These are phyloP conservation scores for Porodaedalea pini DNA, from an alignment of 1,284 basidiomycete genomes.

Conservation along the genomic window DNA sequence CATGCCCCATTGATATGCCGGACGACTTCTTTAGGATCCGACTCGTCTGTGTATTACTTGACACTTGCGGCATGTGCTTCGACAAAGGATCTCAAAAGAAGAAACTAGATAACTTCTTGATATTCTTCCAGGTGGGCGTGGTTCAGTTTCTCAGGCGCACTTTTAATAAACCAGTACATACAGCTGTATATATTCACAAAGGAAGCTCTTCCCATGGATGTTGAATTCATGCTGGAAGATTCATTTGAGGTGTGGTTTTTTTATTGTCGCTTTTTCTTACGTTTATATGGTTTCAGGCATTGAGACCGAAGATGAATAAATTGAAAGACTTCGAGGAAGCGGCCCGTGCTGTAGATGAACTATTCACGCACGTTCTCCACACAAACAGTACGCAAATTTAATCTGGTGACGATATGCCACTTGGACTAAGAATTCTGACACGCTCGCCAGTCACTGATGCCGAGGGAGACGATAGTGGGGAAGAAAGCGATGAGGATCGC, in stretches of 20 bases:
- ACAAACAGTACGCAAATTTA: slow-evolving; percentile 46
- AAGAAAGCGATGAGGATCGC: slow-evolving; percentile 71
- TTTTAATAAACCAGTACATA: slow-evolving; percentile 3
- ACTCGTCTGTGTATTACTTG: slow-evolving; percentile 87
- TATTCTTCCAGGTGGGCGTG: slow-evolving; percentile 81
- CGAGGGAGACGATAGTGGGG: slow-evolving; percentile 39
- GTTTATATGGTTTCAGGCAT: slow-evolving; percentile 46
- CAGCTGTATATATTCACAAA: slow-evolving; percentile 91
- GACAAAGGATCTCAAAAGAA: slow-evolving; percentile 87
- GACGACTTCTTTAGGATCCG: slow-evolving; percentile 96
- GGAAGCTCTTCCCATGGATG: slow-evolving; percentile 87
- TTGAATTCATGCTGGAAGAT: slow-evolving; percentile 95
- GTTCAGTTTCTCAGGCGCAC: background rate
- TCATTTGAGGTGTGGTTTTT: slow-evolving; percentile 74
- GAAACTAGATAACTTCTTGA: slow-evolving; percentile 89
- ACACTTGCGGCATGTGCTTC: slow-evolving; percentile 98
- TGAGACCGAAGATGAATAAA: slow-evolving; percentile 71
- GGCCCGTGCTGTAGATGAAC: slow-evolving; percentile 82
- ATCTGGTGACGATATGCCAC: background rate
- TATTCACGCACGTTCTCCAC: slow-evolving; percentile 69
- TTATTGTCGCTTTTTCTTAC: slow-evolving; percentile 9
- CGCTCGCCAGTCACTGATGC: slow-evolving; percentile 22
- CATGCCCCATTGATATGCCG: slow-evolving; percentile 80
- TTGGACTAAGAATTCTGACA: background rate
- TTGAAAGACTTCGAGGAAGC: slow-evolving; percentile 82